Base-by-base conservation (phyloP, 2,329 filamentous ascomycete species). In the Neonectria neomacrospora region DNA sequence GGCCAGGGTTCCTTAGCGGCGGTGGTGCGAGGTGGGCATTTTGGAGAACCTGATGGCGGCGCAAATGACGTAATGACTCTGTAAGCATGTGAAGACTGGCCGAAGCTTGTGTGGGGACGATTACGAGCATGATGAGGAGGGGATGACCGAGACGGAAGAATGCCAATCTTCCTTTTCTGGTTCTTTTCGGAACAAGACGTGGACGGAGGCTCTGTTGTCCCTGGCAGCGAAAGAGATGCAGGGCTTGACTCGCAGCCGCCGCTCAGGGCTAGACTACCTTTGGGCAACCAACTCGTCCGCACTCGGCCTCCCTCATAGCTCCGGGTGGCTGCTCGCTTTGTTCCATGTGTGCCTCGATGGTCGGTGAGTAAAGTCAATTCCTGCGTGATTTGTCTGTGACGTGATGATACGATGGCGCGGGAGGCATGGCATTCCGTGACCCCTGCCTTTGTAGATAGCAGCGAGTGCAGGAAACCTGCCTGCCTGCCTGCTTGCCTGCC, bases 31-130 rank as follows among this genome's bases (percentile, higher is more conserved):
- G 37, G 37, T 48, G 42, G 56, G 50, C 16, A 41, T 51, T 47
- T 54, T 51, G 44, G 52, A 20, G 28, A 20, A 61, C 23, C 20
- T 37, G 51, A 48, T 14, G 22, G 26, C 45, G 53, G 7, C 16
- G 50, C 28, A 47, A 52, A 58, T 62, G 59, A 62, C 59, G 59
- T 62, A 62, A 62, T 58, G 50, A 23, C 30, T 52, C 51, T 53
- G 59, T 58, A 58, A 61, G 59, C 59, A 62, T 62, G 59, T 62
- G 59, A 62, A 62, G 54, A 48, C 39, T 41, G 12, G 8, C n/a
- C 32, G 28, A 58, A 58, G 59, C 53, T 57, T 34, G 44, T 58
- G 59, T 58, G 53, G 59, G 47, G 54, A 41, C 44, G 41, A 48
- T 58, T 22, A 58, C 37, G 18, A 47, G 53, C 53, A 22, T 44